These are phyloP conservation scores for Ceratocystis eucalypticola DNA, from an alignment of 2,329 filamentous ascomycete species.

Conservation along the genomic window DNA sequence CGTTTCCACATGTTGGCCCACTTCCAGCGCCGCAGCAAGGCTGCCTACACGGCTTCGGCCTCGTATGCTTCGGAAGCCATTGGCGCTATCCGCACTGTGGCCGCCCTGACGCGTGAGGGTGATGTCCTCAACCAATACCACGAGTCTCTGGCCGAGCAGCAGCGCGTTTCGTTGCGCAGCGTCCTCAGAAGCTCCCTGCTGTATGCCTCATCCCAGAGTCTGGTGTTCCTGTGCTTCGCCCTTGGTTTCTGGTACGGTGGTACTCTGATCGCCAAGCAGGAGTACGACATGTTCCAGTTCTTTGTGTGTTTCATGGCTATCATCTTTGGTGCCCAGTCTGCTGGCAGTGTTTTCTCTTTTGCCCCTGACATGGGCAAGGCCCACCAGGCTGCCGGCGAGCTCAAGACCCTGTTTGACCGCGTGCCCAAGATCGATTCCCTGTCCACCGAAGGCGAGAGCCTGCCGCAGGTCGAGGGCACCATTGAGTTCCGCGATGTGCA, in stretches of 20 bases:
- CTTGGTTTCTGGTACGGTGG: slow-evolving; percentile 91
- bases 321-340: slow-evolving; percentile 84
- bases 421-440: slow-evolving; percentile 71
- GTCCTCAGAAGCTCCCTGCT: slow-evolving; percentile 63
- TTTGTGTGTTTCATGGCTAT: slow-evolving; percentile 81
- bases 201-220: slow-evolving; percentile 72
- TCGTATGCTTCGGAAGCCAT: slow-evolving; percentile 88
- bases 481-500: slow-evolving; percentile 88
- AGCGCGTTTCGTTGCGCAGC: slow-evolving; percentile 53
- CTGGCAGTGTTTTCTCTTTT: slow-evolving; percentile 78
- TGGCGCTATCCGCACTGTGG: slow-evolving; percentile 84
- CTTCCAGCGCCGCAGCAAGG: slow-evolving; percentile 67
- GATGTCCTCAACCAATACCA: slow-evolving; percentile 67
- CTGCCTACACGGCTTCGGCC: slow-evolving; percentile 66
- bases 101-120: slow-evolving; percentile 71
- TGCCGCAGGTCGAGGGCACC: slow-evolving; percentile 55
- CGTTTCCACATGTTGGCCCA: slow-evolving; percentile 72
- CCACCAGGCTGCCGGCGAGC: slow-evolving; percentile 63
- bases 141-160: slow-evolving; percentile 50
- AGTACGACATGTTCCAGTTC: slow-evolving; percentile 75
- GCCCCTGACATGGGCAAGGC: slow-evolving; percentile 90
- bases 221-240: slow-evolving; percentile 71
- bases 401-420: slow-evolving; percentile 74
- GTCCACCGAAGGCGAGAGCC: slow-evolving; percentile 51
- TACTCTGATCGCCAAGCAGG: slow-evolving; percentile 52